phyloP scores from a whole-genome alignment of 495 filamentous ascomycete species.

The Aspergillus haitiensis region DNA sequence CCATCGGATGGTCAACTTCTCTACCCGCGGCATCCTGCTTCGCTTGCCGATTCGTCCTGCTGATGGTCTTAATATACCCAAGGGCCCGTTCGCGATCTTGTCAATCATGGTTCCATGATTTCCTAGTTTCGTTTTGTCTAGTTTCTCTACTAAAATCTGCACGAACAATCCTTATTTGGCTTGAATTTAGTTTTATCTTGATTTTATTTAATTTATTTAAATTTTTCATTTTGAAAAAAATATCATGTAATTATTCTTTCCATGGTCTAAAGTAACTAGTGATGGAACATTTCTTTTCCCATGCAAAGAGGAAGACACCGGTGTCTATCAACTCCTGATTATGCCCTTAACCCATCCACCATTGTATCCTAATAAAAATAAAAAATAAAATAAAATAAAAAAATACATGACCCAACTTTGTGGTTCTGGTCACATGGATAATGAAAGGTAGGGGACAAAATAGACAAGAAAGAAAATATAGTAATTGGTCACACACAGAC shows the following conservation, averaged over 20 bases:
- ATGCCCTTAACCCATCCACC: background rate
- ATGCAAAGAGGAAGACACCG: background rate
- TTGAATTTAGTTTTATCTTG: background rate
- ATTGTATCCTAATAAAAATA: background rate
- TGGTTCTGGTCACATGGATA: background rate
- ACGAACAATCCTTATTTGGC: background rate
- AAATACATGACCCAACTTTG: background rate
- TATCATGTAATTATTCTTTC: background rate
- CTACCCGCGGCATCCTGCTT: too few species aligned
- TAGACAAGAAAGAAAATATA: constrained; percentile 1
- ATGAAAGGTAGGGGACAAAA: background rate
- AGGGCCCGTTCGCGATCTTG: too few species aligned
- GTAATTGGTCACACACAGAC: background rate
- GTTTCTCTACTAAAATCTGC: too few species aligned
- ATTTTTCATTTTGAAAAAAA: background rate
- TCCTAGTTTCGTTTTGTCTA: too few species aligned
- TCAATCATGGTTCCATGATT: too few species aligned
- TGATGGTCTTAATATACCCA: too few species aligned
- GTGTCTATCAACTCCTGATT: constrained; percentile 3
- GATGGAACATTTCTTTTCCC: background rate
- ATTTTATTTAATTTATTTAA: background rate
- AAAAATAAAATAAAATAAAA: too few species aligned
- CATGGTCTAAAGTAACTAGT: background rate
- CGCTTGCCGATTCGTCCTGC: too few species aligned
- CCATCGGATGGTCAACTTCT: too few species aligned